Evolutionary conservation across 441 rosid species (phyloP), one percentile per base, ranked within the genome.

Genomic region (Sinapis alba): DNA sequence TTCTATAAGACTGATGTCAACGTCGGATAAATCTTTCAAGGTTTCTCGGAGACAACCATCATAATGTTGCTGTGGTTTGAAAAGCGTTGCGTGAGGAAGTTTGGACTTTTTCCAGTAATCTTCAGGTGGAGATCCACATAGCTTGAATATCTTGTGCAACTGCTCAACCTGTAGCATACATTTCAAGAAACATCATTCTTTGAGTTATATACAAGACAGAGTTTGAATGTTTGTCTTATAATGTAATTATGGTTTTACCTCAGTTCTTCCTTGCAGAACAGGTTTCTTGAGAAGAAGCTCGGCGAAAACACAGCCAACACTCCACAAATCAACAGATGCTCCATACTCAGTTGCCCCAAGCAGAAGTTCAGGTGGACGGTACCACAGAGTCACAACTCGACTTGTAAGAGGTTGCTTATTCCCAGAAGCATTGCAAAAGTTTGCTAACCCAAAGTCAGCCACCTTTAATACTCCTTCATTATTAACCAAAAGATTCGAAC

Each of bases 301-400:
- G 4, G 98, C 97, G 71, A 91, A 94, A 47, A 94, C 97, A 78
- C 97, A 94, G 61, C 98, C 98, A 50, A 90, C 95, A 79, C 98
- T 94, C 97, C 98, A 94, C 9, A 94, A 82, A 84, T 94, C 98
- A 72, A 94, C 97, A n/a, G 94, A 83, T 1, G 90, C 85, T 67
- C 91, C 94, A 81, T 94, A 92, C 20, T 89, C 92, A 5, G 97
- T 90, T 23, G 98, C 86, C n/a, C 97, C 97, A 2, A 94, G 87
- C 73, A 90, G 81, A 78, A 94, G 93, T 53, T 94, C 98, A 0
- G 97, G 98, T 3, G 98, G 97, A 23, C 98, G 97, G 79, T 94
- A 94, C 98, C 98, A 92, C 60, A 94, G 76, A 62, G 97, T 94
- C 76, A 94, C 97, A 62, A 94, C 98, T 50, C 98, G 90, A 67